Evolutionary conservation across 192 early-diverging fungal genomes (phyloP), one percentile per base, ranked within the genome.

Genomic region (Radiomyces spectabilis): DNA sequence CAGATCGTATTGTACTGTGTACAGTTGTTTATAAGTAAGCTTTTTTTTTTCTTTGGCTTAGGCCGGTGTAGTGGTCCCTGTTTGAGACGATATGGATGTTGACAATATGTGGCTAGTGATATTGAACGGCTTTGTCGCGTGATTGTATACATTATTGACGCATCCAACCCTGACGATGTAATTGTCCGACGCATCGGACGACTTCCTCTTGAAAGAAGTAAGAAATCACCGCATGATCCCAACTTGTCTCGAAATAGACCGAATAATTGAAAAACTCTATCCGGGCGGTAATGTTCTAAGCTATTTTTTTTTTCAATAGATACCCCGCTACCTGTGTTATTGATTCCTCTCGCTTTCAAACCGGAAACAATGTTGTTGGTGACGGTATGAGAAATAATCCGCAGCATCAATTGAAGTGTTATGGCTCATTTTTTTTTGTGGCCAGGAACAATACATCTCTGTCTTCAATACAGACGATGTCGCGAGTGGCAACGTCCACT

Each of bases 291-390:
- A 43, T 13, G 18, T 26, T 13, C 18, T n/a, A n/a, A n/a, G n/a
- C n/a, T n/a, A n/a, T n/a, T n/a, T n/a, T 37, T 16, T 37, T 18
- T 33, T 18, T 44, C 5, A 8, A 12, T 24, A 65, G 63, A 47
- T 48, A 57, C 51, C 2, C 51, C 63, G 1, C 37, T 65, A 12
- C 63, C 63, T 8, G 33, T 65, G 13, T 21, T 65, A 2, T 41
- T 65, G 4, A 53, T 65, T 19, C 56, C 63, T 9, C 22, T 65
- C 6, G 19, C 15, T 4, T 47, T 35, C 32, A 13, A 16, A 0
- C 55, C 42, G 8, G 63, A 65, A 32, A 15, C 63, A 31, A 51
- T 56, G 8, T 41, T 65, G n/a, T 29, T 65, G 4, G 55, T 65
- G 18, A 65, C 63, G 2, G 53, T 63, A 51, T 3, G 40, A 18